phyloP scores from a whole-genome alignment of 331 rosid genomes.

The Malus hybrid region DNA sequence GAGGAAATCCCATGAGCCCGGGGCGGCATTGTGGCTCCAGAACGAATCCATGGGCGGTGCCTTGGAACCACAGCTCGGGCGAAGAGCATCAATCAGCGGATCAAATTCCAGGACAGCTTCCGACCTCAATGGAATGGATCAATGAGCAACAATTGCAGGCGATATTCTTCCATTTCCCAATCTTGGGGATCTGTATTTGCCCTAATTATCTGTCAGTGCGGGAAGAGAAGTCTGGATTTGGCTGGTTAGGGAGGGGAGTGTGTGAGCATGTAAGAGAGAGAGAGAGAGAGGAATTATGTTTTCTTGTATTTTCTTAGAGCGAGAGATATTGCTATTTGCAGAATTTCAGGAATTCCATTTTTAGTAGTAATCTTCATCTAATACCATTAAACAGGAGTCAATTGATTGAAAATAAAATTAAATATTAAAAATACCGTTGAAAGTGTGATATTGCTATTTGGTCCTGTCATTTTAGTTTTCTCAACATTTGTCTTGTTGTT shows the following conservation, averaged over 20 bases:
- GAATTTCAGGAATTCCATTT: too few relatives aligned
- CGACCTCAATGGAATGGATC: background rate
- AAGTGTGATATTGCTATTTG: too few relatives aligned
- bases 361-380: too few relatives aligned
- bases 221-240: background rate
- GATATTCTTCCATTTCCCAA: background rate
- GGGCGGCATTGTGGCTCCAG: slow-evolving; percentile 33
- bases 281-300: background rate
- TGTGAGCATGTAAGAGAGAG: background rate
- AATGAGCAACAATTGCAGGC: background rate
- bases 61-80: slow-evolving; percentile 13
- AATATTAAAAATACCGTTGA: too few relatives aligned
- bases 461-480: too few relatives aligned
- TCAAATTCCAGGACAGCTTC: background rate
- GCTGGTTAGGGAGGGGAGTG: background rate
- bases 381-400: too few relatives aligned
- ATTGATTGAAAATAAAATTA: too few relatives aligned
- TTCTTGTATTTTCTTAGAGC: too few relatives aligned
- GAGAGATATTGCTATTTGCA: too few relatives aligned
- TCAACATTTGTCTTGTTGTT: too few relatives aligned
- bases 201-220: background rate
- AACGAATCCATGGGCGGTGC: slow-evolving; percentile 51
- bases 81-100: slow-evolving; percentile 18
- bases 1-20: slow-evolving; percentile 44
- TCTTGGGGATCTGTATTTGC: slow-evolving; percentile 13